Conservation (phyloP, 148 eudicot species). For the Rheum nobile region DNA sequence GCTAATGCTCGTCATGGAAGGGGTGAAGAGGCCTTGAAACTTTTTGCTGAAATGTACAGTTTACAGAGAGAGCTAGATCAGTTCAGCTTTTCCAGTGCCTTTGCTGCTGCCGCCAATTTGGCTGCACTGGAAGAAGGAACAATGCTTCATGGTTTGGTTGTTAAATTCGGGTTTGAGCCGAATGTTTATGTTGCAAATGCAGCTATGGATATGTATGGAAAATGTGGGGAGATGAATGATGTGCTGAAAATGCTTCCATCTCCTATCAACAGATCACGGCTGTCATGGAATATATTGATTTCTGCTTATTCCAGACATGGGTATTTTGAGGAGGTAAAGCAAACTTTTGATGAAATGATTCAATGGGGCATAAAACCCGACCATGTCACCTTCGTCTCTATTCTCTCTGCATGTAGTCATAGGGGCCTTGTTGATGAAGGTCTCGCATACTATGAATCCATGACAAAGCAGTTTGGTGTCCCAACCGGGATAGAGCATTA, state of each 20-base stretch:
- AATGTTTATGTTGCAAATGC: slow-evolving; percentile 39
- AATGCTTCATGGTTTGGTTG: slow-evolving; percentile 50
- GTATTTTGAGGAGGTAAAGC: slow-evolving; percentile 36
- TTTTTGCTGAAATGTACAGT: slow-evolving; percentile 44
- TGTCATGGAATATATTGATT: slow-evolving; percentile 68
- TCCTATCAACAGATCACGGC: slow-evolving; percentile 29
- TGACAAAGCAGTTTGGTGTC: slow-evolving; percentile 51
- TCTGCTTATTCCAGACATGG: slow-evolving; percentile 68
- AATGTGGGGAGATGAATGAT: slow-evolving; percentile 61
- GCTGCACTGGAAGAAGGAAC: slow-evolving; percentile 63
- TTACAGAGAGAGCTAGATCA: slow-evolving; percentile 37
- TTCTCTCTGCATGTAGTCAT: slow-evolving; percentile 77
- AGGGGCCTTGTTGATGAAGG: slow-evolving; percentile 74
- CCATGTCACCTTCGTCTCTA: slow-evolving; percentile 72
- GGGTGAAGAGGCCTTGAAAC: slow-evolving; percentile 55
- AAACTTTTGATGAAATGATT: slow-evolving; percentile 55
- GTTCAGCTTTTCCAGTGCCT: slow-evolving; percentile 62
- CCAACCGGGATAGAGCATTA: slow-evolving; percentile 64
- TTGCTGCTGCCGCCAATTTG: slow-evolving; percentile 62
- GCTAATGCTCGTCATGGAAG: slow-evolving; percentile 61
- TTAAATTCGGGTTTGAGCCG: slow-evolving; percentile 43
- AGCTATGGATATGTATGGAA: slow-evolving; percentile 79
- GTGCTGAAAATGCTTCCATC: slow-evolving; percentile 53
- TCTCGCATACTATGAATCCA: slow-evolving; percentile 39
- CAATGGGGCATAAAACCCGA: slow-evolving; percentile 38